Base-by-base conservation (phyloP, 805 yeast genomes). In the Metschnikowia reukaufii region DNA sequence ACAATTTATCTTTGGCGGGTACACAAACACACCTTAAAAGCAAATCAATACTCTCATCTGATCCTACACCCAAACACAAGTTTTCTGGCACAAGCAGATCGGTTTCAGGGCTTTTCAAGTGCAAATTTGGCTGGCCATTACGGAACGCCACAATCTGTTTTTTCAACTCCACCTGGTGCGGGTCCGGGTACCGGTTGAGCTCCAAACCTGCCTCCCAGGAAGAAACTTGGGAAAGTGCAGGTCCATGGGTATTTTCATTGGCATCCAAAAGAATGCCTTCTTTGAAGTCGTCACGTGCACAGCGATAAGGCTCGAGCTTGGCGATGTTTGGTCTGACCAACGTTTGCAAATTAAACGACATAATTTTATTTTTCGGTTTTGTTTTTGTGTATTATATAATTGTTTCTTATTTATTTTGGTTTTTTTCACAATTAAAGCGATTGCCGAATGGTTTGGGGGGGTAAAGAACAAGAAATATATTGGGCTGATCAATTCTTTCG, bases 251-350 rank as follows among this genome's bases (percentile, higher is more conserved):
- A 64, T 94, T 94, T 67, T 94, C 99, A 61, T 94, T 94, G 47
- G 99, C 99, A 66, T 94, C 99, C 44, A 94, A 73, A 18, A 94
- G 73, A 36, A 94, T 75, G 25, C 99, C 99, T 31, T 78, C 89
- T 48, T 81, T 86, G 74, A 84, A 92, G 62, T 92, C 98, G 61
- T 94, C 99, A 68, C 99, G 76, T 4, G 99, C 99, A 67, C 99
- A 94, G 44, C 96, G 79, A 66, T 94, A 94, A 7, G 99, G 98
- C 71, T 86, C 90, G 46, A 94, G 74, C 2, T 79, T 68, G 49
- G 81, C 76, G 49, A 94, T 89, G 57, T 92, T 94, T 17, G 97
- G 96, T 66, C 99, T 78, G 2, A 88, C 85, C 29, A 90, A 68
- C 6, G 77, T 73, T 35, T 72, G 66, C 25, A 84, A 63, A 56